phyloP scores from a whole-genome alignment of 441 rosid genomes.

The Erodium chrysanthum region DNA sequence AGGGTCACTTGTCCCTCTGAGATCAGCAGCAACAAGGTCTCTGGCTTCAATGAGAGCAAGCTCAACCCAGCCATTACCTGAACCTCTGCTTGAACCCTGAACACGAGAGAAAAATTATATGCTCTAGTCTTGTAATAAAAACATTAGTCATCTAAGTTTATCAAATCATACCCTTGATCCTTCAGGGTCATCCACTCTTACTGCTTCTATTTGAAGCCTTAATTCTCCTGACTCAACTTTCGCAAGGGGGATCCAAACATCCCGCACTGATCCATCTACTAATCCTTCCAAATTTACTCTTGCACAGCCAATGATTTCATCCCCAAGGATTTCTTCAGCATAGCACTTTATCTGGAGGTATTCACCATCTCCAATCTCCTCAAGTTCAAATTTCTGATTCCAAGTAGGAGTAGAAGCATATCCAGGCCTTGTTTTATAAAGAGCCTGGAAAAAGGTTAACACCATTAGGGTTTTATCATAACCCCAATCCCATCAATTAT shows the following conservation, averaged over 20 bases:
- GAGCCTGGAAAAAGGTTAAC: slow-evolving; percentile 31
- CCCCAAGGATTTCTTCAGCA: slow-evolving; percentile 67
- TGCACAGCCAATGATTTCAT: slow-evolving; percentile 72
- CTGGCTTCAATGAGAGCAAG: slow-evolving; percentile 74
- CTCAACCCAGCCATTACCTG: slow-evolving; percentile 68
- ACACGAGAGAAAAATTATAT: not conserved
- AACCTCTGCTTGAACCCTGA: slow-evolving; percentile 34
- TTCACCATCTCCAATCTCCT: slow-evolving; percentile 74
- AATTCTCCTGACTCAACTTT: slow-evolving; percentile 81
- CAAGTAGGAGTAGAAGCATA: slow-evolving; percentile 40
- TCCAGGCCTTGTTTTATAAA: slow-evolving; percentile 54
- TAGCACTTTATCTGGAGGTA: slow-evolving; percentile 71
- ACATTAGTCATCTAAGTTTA: slow-evolving; percentile 5
- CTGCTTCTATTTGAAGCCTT: slow-evolving; percentile 70
- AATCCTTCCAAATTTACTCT: slow-evolving; percentile 78
- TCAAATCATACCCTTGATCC: slow-evolving; percentile 46
- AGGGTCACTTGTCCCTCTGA: slow-evolving; percentile 96
- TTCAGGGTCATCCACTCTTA: slow-evolving; percentile 40
- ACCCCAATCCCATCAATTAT: not conserved
- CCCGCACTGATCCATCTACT: slow-evolving; percentile 53
- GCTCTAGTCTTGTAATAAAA: too few relatives aligned
- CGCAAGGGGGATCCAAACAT: slow-evolving; percentile 86
- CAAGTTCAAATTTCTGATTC: slow-evolving; percentile 74
- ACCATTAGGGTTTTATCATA: slow-evolving; percentile 8
- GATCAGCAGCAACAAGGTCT: slow-evolving; percentile 87